phyloP scores from a whole-genome alignment of 2,329 filamentous ascomycete species.

The Golovinomyces cichoracearum region DNA sequence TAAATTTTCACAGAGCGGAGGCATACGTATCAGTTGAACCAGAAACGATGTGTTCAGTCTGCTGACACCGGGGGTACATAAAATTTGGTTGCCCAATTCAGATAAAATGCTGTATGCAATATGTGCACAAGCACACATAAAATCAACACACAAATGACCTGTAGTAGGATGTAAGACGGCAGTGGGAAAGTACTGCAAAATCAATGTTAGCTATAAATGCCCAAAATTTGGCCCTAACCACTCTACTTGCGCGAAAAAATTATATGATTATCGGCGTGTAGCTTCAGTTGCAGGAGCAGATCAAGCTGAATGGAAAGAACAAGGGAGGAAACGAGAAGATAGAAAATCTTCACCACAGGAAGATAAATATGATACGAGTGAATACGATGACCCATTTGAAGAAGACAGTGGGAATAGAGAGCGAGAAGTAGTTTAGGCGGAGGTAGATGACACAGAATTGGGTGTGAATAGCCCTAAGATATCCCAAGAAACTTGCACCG shows the following conservation, averaged over 20 bases:
- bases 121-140: not conserved
- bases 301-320: not conserved
- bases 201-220: not conserved
- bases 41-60: too few species aligned
- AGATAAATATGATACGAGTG: not conserved
- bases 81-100: not conserved
- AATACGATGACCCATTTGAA: not conserved
- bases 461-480: not conserved
- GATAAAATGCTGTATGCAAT: not conserved
- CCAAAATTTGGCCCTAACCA: not conserved
- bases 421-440: not conserved
- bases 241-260: not conserved
- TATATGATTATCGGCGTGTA: not conserved
- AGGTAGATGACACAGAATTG: not conserved
- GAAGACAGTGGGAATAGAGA: not conserved
- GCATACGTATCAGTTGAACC: not conserved
- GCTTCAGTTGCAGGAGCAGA: not conserved
- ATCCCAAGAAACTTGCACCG: not conserved
- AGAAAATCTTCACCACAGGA: not conserved
- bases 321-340: not conserved
- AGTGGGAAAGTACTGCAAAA: not conserved
- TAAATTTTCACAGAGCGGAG: not conserved
- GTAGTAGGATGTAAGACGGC: not conserved
- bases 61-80: not conserved
- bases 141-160: not conserved